Evolutionary conservation across 1,284 basidiomycete species (phyloP).

Genomic region (Xerocomus amazonicus): DNA sequence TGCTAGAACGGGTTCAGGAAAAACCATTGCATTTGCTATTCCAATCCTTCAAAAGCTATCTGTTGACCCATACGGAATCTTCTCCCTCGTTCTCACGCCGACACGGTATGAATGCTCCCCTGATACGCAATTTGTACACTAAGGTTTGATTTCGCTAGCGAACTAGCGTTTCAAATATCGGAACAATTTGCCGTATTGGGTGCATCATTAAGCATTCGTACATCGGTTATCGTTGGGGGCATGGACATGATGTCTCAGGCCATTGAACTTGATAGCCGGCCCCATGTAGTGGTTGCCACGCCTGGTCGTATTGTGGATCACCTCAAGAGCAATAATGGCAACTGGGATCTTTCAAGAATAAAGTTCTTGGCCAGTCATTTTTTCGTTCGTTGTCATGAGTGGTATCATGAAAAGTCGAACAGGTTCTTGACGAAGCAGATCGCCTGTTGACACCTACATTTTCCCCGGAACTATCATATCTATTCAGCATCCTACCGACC

Average conservation of each 20-base stretch:
- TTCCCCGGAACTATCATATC: conserved; percentile 76
- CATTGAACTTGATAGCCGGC: conserved; percentile 78
- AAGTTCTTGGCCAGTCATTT: conserved; percentile 71
- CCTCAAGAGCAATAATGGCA: conserved; percentile 72
- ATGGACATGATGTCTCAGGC: conserved; percentile 99
- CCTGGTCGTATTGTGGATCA: conserved; percentile 95
- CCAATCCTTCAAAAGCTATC: conserved; percentile 92
- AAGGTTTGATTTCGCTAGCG: conserved; percentile 46
- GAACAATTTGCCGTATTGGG: conserved; percentile 96
- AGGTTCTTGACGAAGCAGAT: conserved; percentile 97
- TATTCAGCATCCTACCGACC: conserved; percentile 79
- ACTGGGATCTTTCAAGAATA: conserved; percentile 83
- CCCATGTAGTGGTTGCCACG: conserved; percentile 94
- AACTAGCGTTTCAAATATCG: conserved; percentile 94
- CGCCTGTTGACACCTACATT: conserved; percentile 89
- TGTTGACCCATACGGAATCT: conserved; percentile 90
- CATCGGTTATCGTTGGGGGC: conserved; percentile 91
- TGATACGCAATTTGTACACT: neutral
- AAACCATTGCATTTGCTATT: conserved; percentile 95
- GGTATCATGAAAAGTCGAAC: conserved; percentile 6
- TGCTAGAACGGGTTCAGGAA: conserved; percentile 97
- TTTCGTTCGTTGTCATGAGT: neutral
- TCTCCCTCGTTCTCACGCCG: conserved; percentile 89
- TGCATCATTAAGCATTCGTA: conserved; percentile 73
- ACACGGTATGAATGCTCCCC: conserved; percentile 64